Percentiles rank a stretch among this genome's conserved stretches.
phyloP scores from a whole-genome alignment of 2,329 filamentous ascomycete genomes.

The Colletotrichum acutatum region DNA sequence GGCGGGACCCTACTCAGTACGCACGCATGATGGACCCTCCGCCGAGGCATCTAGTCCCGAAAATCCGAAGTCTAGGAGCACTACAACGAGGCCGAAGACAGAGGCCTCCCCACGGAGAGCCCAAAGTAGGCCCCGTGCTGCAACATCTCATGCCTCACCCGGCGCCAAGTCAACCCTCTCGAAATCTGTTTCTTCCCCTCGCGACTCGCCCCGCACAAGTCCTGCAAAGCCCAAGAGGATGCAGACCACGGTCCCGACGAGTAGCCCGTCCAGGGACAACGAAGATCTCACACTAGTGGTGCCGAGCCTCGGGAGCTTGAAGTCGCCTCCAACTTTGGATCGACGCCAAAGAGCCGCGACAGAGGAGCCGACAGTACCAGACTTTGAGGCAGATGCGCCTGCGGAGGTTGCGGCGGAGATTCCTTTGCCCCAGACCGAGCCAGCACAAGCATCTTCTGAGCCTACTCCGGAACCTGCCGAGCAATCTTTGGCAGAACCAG shows the following conservation, averaged over 20 bases:
- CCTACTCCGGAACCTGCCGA: slow-evolving; percentile 9
- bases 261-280: slow-evolving; percentile 59
- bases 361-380: not conserved
- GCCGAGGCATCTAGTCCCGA: slow-evolving; percentile 60
- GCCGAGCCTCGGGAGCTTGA: slow-evolving; percentile 55
- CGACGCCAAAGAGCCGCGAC: slow-evolving; percentile 29
- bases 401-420: slow-evolving; percentile 18
- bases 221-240: slow-evolving; percentile 52
- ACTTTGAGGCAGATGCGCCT: slow-evolving; percentile 22
- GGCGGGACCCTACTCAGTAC: slow-evolving; percentile 72
- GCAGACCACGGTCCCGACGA: slow-evolving; percentile 45
- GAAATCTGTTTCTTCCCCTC: slow-evolving; percentile 32
- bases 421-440: slow-evolving; percentile 15
- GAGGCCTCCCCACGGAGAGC: slow-evolving; percentile 65
- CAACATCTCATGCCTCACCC: slow-evolving; percentile 57
- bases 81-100: slow-evolving; percentile 60
- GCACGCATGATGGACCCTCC: slow-evolving; percentile 59
- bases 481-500: slow-evolving; percentile 42
- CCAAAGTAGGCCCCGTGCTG: slow-evolving; percentile 56
- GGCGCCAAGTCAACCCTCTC: slow-evolving; percentile 41
- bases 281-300: slow-evolving; percentile 66
- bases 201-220: slow-evolving; percentile 54
- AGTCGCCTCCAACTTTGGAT: slow-evolving; percentile 37
- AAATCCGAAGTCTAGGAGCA: slow-evolving; percentile 55
- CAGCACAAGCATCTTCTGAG: slow-evolving; percentile 19